phyloP scores from a whole-genome alignment of 805 yeast species.

The Kluyveromyces aestuarii region DNA sequence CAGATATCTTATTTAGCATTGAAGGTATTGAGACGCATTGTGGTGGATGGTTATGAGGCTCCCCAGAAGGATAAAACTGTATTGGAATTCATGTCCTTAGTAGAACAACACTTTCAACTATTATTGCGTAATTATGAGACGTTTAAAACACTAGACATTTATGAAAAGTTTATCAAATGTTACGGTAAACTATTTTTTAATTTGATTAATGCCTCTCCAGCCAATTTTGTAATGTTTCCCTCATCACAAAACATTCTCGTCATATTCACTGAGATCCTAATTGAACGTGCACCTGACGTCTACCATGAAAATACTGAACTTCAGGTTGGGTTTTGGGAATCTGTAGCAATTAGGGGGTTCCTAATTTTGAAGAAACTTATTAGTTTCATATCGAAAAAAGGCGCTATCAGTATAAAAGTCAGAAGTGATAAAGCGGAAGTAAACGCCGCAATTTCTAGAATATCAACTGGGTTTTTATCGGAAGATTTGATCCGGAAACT shows the following conservation, averaged over 20 bases:
- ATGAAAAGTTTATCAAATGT: constrained; percentile 67
- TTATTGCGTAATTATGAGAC: constrained; percentile 47
- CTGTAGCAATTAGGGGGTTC: constrained; percentile 56
- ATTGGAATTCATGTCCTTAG: constrained; percentile 47
- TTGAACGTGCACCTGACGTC: constrained; percentile 55
- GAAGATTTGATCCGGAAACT: constrained; percentile 46
- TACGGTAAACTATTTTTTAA: constrained; percentile 65
- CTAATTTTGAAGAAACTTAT: constrained; percentile 56
- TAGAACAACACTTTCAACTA: constrained; percentile 51
- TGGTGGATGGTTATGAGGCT: constrained; percentile 67
- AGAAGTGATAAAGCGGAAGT: constrained; percentile 59
- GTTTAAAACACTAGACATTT: constrained; percentile 29
- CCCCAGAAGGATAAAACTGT: constrained; percentile 51
- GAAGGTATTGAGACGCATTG: constrained; percentile 62
- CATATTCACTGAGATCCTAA: constrained; percentile 50
- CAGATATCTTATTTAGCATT: constrained; percentile 71
- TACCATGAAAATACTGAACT: constrained; percentile 44
- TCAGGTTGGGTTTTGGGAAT: constrained; percentile 64
- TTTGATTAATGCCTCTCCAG: constrained; percentile 51
- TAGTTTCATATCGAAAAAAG: constrained; percentile 52
- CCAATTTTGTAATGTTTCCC: constrained; percentile 62
- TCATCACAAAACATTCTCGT: constrained; percentile 52
- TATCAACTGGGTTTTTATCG: constrained; percentile 50
- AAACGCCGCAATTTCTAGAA: constrained; percentile 41
- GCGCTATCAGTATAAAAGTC: constrained; percentile 56